Base-by-base conservation (phyloP, 2,329 filamentous ascomycete species). In the Exophiala viscosa region DNA sequence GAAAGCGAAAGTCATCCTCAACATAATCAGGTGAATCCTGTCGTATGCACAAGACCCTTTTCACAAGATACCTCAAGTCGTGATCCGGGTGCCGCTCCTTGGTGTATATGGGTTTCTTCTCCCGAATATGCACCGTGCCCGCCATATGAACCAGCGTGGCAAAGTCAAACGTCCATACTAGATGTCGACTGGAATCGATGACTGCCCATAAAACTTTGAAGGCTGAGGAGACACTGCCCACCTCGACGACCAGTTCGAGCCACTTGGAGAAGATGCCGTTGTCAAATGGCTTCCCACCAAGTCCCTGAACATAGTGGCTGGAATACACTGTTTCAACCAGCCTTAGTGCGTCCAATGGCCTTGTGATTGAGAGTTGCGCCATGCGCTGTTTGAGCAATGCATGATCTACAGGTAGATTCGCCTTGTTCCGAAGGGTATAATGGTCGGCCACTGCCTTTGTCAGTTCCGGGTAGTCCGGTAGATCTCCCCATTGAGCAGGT, bases 261-360 rank as follows among this genome's bases (percentile, higher is more conserved):
- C 59, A 61, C n/a, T 47, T 43, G 6, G 35, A 36, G 35, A 59
- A 59, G 15, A 61, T 8, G 7, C 50, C 43, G 17, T 50, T 48
- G 36, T 56, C 52, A 14, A 59, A 56, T 1, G 49, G 50, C 17
- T 45, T 43, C 2, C 59, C 57, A 9, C 38, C 13, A 3, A 15
- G 11, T 13, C 45, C 52, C 40, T 54, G 50, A 20, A 52, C 52
- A 23, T 48, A 55, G 3, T 43, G 36, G 45, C 59, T 59, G n/a
- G 44, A 48, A 32, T 59, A 43, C n/a, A 59, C 38, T 9, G 28
- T 20, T 20, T 55, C 54, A 9, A 61, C 40, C 6, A 61, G 49
- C 14, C 32, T 18, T 15, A 55, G 39, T 9, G 51, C 57, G 23
- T 58, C 53, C 1, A 20, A n/a, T 31, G 54, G 48, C 13, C 48